phyloP scores from a whole-genome alignment of 257 asterid genomes.

The Scutellaria galericulata region DNA sequence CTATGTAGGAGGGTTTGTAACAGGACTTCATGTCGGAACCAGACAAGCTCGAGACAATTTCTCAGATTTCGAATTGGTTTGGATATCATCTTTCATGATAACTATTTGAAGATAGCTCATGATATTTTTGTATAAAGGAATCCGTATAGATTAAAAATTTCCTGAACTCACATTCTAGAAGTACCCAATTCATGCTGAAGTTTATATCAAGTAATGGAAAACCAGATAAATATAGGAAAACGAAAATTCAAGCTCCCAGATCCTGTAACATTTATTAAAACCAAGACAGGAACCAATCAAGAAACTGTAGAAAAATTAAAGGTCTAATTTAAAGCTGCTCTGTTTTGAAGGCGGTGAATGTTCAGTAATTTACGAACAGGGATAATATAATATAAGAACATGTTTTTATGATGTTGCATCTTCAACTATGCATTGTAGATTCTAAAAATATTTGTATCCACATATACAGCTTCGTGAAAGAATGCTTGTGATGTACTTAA shows the following conservation, averaged over 20 bases:
- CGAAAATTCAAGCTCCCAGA: slow-evolving; percentile 8
- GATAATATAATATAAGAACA: neutral
- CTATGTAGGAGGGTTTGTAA: neutral
- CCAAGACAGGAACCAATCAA: neutral
- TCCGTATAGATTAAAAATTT: neutral
- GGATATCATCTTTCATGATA: neutral
- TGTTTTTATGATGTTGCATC: slow-evolving; percentile 7
- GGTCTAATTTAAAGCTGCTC: slow-evolving; percentile 2
- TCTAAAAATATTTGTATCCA: neutral
- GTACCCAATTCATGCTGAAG: slow-evolving; percentile 3
- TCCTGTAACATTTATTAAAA: neutral
- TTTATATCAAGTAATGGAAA: neutral
- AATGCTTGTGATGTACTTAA: slow-evolving; percentile 18
- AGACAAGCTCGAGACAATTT: neutral
- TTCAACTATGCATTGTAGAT: slow-evolving; percentile 3
- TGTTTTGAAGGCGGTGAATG: neutral
- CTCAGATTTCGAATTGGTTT: neutral
- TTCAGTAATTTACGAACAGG: neutral
- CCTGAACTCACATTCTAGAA: neutral
- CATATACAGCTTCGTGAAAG: slow-evolving; percentile 24
- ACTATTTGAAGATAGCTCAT: neutral
- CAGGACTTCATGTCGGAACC: neutral
- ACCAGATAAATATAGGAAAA: neutral
- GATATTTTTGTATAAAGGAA: neutral
- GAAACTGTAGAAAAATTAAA: neutral